Evolutionary conservation across 163 green algal genomes (phyloP).

Genomic region (Scenedesmus sp.): DNA sequence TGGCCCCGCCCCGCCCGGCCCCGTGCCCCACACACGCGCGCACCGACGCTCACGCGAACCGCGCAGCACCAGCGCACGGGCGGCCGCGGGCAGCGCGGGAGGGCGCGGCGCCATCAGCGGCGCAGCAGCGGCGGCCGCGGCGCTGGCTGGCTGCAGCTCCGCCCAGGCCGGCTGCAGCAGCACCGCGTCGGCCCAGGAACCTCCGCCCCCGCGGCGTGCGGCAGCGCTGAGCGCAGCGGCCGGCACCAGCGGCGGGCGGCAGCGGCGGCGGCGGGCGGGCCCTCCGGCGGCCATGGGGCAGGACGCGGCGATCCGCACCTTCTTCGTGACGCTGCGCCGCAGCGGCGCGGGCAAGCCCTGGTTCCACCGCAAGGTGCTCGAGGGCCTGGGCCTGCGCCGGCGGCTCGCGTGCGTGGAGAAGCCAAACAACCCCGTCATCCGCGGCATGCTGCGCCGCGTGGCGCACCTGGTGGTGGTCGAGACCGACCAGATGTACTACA

Average conservation of each 20-base stretch:
- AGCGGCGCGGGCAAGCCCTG: constrained; percentile 56
- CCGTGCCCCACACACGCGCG: too few relatives aligned
- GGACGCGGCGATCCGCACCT: constrained; percentile 40
- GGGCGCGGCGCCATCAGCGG: too few relatives aligned
- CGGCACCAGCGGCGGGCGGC: not conserved
- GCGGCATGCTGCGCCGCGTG: constrained; percentile 63
- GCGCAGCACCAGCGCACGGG: too few relatives aligned
- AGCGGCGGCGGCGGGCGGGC: not conserved
- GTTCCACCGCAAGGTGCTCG: constrained; percentile 55
- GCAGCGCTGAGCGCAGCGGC: too few relatives aligned
- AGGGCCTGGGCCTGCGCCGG: constrained; percentile 52
- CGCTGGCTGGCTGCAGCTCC: too few relatives aligned
- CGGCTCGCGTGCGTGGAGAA: constrained; percentile 62
- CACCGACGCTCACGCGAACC: too few relatives aligned
- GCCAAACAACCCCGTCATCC: constrained; percentile 60
- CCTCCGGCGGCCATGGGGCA: constrained; percentile 14
- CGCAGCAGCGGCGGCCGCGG: too few relatives aligned
- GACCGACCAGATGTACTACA: constrained; percentile 64
- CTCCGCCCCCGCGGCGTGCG: too few relatives aligned
- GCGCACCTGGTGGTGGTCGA: constrained; percentile 63
- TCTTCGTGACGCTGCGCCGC: constrained; percentile 65
- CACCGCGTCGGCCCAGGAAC: too few relatives aligned
- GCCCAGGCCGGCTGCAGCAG: too few relatives aligned
- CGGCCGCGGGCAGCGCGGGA: too few relatives aligned
- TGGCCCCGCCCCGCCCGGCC: too few relatives aligned